A percentile compares a stretch with the other conserved stretches of the same genome.
Evolutionary conservation across 1,284 basidiomycete species (phyloP).

Genomic region (Cutaneotrichosporon cyanovorans): DNA sequence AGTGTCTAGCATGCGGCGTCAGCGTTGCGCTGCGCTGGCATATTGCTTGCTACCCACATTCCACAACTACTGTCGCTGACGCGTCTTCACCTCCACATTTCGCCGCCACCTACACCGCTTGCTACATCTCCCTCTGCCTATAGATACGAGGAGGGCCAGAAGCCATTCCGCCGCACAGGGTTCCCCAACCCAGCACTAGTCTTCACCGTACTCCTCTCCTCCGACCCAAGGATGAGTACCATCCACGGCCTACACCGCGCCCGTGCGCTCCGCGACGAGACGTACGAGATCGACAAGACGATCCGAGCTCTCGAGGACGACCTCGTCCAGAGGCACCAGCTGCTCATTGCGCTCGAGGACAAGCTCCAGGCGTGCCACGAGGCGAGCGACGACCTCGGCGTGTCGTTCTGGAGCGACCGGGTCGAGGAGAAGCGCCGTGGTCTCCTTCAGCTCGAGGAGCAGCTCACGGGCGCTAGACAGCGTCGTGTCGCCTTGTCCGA

Average conservation of each 20-base stretch:
- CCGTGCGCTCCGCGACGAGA: slow-evolving; percentile 22
- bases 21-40: neutral
- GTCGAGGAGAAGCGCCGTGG: slow-evolving; percentile 30
- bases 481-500: slow-evolving; percentile 13
- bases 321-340: slow-evolving; percentile 23
- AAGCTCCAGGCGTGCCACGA: slow-evolving; percentile 23
- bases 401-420: slow-evolving; percentile 34
- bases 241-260: slow-evolving; percentile 41
- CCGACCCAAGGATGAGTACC: slow-evolving; percentile 36
- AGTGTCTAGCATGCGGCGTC: slow-evolving; percentile 15
- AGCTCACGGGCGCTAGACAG: slow-evolving; percentile 14
- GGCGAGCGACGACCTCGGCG: slow-evolving; percentile 27
- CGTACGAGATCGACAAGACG: slow-evolving; percentile 21
- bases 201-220: slow-evolving; percentile 41
- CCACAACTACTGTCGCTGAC: slow-evolving; percentile 8
- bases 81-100: slow-evolving; percentile 6
- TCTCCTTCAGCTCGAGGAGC: slow-evolving; percentile 23
- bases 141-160: slow-evolving; percentile 41
- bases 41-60: neutral
- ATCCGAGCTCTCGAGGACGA: slow-evolving; percentile 26
- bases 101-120: slow-evolving; percentile 4
- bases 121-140: neutral
- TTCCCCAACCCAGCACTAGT: slow-evolving; percentile 36
- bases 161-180: slow-evolving; percentile 25
- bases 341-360: slow-evolving; percentile 33